Evolutionary conservation across 2,329 filamentous ascomycete genomes (phyloP).

Genomic region (Coleophoma crateriformis): DNA sequence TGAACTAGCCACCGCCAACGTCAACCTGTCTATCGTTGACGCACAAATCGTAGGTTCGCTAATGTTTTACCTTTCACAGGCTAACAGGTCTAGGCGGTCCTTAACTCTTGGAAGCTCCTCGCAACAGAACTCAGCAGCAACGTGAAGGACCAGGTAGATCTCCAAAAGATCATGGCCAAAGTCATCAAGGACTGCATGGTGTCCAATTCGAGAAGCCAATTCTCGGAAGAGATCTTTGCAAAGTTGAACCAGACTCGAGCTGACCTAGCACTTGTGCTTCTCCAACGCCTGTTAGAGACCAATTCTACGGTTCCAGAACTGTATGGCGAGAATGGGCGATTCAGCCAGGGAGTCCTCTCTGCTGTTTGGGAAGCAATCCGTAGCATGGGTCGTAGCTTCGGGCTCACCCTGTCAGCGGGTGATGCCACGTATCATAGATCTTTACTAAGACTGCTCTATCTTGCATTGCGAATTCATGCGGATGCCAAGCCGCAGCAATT

Average conservation of each 20-base stretch:
- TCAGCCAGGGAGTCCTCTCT: constrained; percentile 41
- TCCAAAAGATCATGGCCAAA: constrained; percentile 38
- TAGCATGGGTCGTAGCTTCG: constrained; percentile 49
- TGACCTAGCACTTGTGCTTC: constrained; percentile 74
- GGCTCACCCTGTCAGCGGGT: constrained; percentile 48
- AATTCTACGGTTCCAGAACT: constrained; percentile 44
- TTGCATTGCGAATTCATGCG: constrained; percentile 64
- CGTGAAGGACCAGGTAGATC: constrained; percentile 23
- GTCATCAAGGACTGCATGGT: constrained; percentile 73
- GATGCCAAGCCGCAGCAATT: constrained; percentile 21
- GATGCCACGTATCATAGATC: constrained; percentile 73
- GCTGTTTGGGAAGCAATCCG: constrained; percentile 57
- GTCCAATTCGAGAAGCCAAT: constrained; percentile 67
- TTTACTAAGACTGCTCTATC: constrained; percentile 78
- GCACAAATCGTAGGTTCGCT: constrained; percentile 68
- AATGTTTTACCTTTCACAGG: not conserved
- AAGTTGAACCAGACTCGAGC: constrained; percentile 71
- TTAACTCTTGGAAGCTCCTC: constrained; percentile 86
- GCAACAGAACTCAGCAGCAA: constrained; percentile 72
- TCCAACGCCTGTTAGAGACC: constrained; percentile 68
- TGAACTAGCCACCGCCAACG: constrained; percentile 82
- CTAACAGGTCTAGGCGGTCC: constrained; percentile 55
- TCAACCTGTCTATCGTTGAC: constrained; percentile 87
- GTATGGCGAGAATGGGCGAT: not conserved
- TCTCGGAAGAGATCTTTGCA: constrained; percentile 77